Conservation (phyloP, 2,329 filamentous ascomycete genomes). For the Coleophoma crateriformis region DNA sequence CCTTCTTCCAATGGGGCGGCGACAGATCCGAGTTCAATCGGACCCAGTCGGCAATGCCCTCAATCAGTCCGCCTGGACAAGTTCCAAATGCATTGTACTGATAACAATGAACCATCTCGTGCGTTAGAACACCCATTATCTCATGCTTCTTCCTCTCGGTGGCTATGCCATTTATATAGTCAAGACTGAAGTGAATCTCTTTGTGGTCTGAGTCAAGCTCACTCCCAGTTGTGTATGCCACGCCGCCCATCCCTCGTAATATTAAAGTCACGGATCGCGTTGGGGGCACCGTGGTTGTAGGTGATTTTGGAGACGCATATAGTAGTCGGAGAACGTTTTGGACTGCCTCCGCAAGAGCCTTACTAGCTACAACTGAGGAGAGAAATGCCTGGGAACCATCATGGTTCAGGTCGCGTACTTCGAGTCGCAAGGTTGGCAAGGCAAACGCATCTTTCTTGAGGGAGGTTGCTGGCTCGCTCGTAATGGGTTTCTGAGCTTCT, state of each 20-base stretch:
- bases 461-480: not conserved
- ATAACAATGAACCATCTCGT: slow-evolving; percentile 94
- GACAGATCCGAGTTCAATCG: slow-evolving; percentile 66
- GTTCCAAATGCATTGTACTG: slow-evolving; percentile 65
- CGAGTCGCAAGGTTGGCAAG: slow-evolving; percentile 52
- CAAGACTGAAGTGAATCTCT: slow-evolving; percentile 81
- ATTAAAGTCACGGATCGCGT: slow-evolving; percentile 84
- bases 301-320: slow-evolving; percentile 48
- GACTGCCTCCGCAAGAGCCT: slow-evolving; percentile 58
- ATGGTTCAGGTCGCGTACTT: slow-evolving; percentile 52
- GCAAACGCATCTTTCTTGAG: slow-evolving; percentile 26
- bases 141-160: slow-evolving; percentile 47
- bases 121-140: slow-evolving; percentile 77
- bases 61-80: slow-evolving; percentile 73
- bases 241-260: slow-evolving; percentile 71
- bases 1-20: slow-evolving; percentile 77
- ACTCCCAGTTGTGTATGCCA: slow-evolving; percentile 81
- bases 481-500: not conserved
- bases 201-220: slow-evolving; percentile 84
- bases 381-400: slow-evolving; percentile 64
- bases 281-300: slow-evolving; percentile 39
- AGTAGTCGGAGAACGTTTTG: slow-evolving; percentile 65
- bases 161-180: slow-evolving; percentile 57
- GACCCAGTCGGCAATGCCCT: slow-evolving; percentile 93
- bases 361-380: slow-evolving; percentile 53